These are phyloP conservation scores for Platanthera zijinensis DNA, from an alignment of 106 monocot species.

Conservation along the genomic window DNA sequence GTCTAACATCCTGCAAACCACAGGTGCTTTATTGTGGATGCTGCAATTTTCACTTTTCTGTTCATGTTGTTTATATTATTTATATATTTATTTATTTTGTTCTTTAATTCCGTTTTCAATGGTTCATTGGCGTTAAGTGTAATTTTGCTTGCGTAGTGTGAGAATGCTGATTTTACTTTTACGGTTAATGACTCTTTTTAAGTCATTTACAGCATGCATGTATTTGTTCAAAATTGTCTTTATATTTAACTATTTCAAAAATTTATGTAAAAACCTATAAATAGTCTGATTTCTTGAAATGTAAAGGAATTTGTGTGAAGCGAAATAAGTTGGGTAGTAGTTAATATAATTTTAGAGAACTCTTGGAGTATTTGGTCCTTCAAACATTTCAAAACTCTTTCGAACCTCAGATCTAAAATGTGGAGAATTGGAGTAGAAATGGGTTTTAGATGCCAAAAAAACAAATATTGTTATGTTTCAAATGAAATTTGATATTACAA, in stretches of 20 bases:
- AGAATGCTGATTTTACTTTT: neutral
- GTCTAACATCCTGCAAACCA: slow-evolving; percentile 93
- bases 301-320: neutral
- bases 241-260: neutral
- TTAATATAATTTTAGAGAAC: neutral
- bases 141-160: neutral
- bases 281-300: neutral
- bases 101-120: neutral
- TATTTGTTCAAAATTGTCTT: neutral
- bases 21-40: slow-evolving; percentile 33
- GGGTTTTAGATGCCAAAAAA: neutral
- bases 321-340: neutral
- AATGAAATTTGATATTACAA: too few species aligned
- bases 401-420: neutral
- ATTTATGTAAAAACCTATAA: neutral
- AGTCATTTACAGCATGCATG: neutral
- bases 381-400: neutral
- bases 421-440: neutral
- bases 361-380: neutral
- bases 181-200: neutral
- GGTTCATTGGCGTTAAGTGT: neutral
- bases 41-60: neutral
- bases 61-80: slow-evolving; percentile 5
- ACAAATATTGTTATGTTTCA: neutral
- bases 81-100: neutral